These are phyloP conservation scores for Monilinia vaccinii-corymbosi DNA, from an alignment of 2,329 filamentous ascomycete species.

Conservation along the genomic window DNA sequence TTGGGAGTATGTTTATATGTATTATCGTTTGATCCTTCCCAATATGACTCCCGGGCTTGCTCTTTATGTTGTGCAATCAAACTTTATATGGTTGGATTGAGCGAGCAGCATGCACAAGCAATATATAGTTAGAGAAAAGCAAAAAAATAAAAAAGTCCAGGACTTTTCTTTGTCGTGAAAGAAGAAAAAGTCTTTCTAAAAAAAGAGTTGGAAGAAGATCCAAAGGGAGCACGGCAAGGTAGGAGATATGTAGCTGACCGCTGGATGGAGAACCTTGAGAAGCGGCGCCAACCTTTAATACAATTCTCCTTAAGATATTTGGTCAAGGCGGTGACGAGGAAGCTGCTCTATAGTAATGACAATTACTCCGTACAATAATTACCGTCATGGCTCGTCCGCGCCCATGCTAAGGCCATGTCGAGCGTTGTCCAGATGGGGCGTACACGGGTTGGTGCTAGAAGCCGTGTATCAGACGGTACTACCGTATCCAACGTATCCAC, in stretches of 20 bases:
- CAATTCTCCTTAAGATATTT: not conserved
- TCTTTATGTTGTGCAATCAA: conserved; percentile 9
- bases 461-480: conserved; percentile 18
- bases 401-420: conserved; percentile 10
- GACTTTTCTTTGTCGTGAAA: not conserved
- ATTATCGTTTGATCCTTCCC: conserved; percentile 1
- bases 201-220: not conserved
- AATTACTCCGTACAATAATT: too few species aligned
- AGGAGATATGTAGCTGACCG: conserved; percentile 11
- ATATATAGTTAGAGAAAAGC: not conserved
- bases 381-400: conserved; percentile 10
- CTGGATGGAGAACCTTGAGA: conserved; percentile 4
- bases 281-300: conserved; percentile 9
- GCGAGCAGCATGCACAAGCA: conserved; percentile 2
- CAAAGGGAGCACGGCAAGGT: conserved; percentile 2
- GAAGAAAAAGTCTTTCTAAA: not conserved
- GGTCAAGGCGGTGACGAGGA: conserved; percentile 8
- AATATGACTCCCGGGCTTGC: not conserved
- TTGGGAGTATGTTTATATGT: conserved; percentile 1
- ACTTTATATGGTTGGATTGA: conserved; percentile 7
- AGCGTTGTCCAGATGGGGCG: conserved; percentile 10
- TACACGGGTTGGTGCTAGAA: conserved; percentile 10
- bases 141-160: conserved; percentile 5
- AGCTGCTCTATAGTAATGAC: conserved; percentile 3
- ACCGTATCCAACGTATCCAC: conserved; percentile 8